Percentiles rank a stretch among this genome's conserved stretches.
Evolutionary conservation across 108 stramenopile species (phyloP).

Genomic region (Pelagomonas calceolata): DNA sequence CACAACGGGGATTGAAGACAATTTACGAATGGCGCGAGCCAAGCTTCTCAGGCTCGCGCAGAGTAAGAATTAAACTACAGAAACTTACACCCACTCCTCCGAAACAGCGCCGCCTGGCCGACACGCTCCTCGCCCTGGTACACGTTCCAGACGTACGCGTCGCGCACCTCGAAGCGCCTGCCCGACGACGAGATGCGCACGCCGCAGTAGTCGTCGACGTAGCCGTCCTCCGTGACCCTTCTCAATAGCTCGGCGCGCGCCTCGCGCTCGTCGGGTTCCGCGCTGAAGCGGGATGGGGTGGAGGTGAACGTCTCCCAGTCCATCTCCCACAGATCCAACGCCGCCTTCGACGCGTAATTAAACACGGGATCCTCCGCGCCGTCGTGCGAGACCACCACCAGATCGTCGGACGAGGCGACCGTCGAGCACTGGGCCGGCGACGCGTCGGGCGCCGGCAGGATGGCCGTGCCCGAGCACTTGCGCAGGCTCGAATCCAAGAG

Average conservation of each 20-base stretch:
- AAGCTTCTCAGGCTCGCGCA: too few species aligned
- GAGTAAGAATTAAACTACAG: too few species aligned
- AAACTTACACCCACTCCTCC: not conserved
- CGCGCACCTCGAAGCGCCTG: not conserved
- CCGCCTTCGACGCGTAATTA: not conserved
- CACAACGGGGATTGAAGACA: too few species aligned
- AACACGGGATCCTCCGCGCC: not conserved
- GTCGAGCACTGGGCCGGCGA: not conserved
- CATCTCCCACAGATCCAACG: not conserved
- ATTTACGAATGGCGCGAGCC: too few species aligned
- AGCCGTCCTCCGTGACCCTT: constrained; percentile 1
- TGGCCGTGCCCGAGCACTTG: not conserved
- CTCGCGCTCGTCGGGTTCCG: constrained; percentile 3
- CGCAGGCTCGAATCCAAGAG: not conserved
- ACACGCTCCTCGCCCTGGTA: not conserved
- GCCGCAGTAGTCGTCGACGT: constrained; percentile 4
- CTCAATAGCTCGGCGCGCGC: constrained; percentile 5
- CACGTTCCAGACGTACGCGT: constrained; percentile 13
- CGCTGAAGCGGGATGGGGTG: not conserved
- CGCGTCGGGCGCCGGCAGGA: not conserved
- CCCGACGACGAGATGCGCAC: constrained; percentile 4
- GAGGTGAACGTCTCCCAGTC: constrained; percentile 1
- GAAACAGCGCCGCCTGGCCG: not conserved
- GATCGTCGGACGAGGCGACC: not conserved
- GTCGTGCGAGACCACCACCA: not conserved